phyloP scores from a whole-genome alignment of 1,284 basidiomycete species.

The Cutaneotrichosporon cutaneum region DNA sequence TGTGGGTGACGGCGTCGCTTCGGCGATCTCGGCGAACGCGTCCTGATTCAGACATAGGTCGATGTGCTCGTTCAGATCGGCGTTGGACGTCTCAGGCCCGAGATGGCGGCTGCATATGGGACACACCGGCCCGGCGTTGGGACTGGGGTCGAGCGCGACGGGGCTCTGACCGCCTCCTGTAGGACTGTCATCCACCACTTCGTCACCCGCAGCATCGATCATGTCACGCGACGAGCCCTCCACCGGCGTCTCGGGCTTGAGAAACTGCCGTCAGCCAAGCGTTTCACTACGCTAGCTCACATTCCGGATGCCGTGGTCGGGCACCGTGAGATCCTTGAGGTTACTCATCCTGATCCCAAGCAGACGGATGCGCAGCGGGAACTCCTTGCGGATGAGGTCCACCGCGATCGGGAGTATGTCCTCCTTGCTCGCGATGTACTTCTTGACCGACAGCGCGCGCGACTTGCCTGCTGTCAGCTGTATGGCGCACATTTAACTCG shows the following conservation, averaged over 20 bases:
- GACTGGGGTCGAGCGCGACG: constrained; percentile 18
- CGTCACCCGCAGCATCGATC: constrained; percentile 21
- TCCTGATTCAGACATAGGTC: constrained; percentile 49
- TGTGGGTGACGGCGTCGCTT: constrained; percentile 25
- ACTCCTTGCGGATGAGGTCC: constrained; percentile 73
- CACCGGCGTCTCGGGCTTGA: constrained; percentile 9
- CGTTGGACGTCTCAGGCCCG: constrained; percentile 38
- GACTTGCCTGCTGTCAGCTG: constrained; percentile 64
- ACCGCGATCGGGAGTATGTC: constrained; percentile 77
- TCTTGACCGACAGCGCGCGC: constrained; percentile 71
- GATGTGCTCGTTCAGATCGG: constrained; percentile 49
- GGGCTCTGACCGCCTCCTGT: constrained; percentile 1
- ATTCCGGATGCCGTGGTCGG: constrained; percentile 42
- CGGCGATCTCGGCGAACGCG: constrained; percentile 25
- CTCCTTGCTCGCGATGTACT: constrained; percentile 71
- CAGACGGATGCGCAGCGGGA: constrained; percentile 72
- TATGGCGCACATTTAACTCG: constrained; percentile 16
- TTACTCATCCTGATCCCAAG: constrained; percentile 81
- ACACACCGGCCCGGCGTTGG: constrained; percentile 35
- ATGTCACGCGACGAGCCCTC: constrained; percentile 7
- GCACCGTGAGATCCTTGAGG: constrained; percentile 66
- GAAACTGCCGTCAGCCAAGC: constrained; percentile 33
- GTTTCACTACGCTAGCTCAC: constrained; percentile 25
- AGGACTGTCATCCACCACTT: constrained; percentile 19
- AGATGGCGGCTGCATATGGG: constrained; percentile 45